Evolutionary conservation across 1,139 yeast species (phyloP).

Genomic region (Arxiozyma bovina): DNA sequence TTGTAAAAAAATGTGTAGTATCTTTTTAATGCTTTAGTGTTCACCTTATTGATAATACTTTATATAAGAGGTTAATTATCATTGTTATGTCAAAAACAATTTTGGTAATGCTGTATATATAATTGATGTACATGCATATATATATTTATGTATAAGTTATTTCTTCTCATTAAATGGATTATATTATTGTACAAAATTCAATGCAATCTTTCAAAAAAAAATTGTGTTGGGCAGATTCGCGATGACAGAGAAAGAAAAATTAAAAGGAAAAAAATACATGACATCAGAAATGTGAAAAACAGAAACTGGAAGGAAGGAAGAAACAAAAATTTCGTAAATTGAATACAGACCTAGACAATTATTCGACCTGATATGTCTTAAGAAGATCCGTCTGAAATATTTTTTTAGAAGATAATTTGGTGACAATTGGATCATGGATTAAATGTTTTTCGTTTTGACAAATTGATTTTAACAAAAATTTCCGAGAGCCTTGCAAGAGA

Average conservation of each 20-base stretch:
- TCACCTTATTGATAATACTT: no score
- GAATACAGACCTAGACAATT: no score
- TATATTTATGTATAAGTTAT: not conserved
- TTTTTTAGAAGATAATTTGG: not conserved
- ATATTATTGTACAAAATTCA: not conserved
- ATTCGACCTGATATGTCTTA: no score
- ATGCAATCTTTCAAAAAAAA: not conserved
- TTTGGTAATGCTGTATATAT: not conserved
- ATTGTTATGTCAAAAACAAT: not conserved
- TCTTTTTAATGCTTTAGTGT: no score
- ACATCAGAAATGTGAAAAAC: not conserved
- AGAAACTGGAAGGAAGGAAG: not conserved
- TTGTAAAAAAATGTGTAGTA: no score
- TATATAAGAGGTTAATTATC: no score
- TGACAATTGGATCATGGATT: not conserved
- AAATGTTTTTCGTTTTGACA: not conserved
- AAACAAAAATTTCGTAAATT: not conserved
- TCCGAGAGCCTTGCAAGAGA: not conserved
- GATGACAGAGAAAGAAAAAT: not conserved
- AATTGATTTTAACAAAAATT: no score
- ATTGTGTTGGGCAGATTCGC: not conserved
- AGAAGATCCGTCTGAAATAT: not conserved
- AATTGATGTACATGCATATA: not conserved
- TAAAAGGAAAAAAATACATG: not conserved
- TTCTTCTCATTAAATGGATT: no score